Conservation (phyloP, 1,284 basidiomycete species). For the Polyporus tsugae region DNA sequence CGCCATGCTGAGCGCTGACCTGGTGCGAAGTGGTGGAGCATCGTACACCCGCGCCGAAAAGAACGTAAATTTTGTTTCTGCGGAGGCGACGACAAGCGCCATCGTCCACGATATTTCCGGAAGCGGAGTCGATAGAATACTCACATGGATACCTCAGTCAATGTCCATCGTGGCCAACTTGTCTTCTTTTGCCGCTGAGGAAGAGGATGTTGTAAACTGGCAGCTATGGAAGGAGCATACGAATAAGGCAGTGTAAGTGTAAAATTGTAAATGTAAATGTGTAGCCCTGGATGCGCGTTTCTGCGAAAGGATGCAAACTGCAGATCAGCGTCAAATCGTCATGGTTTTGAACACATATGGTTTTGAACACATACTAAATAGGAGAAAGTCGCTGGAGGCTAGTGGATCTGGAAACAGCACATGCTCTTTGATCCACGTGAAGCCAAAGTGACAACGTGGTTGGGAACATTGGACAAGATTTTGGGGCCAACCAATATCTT, state of each 20-base stretch:
- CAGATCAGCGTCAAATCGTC: not conserved
- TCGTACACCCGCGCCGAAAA: not conserved
- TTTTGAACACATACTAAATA: not conserved
- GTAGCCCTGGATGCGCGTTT: not conserved
- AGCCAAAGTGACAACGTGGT: not conserved
- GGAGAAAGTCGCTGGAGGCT: not conserved
- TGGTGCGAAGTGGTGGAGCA: not conserved
- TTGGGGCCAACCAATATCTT: not conserved
- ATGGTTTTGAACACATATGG: not conserved
- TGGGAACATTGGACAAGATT: not conserved
- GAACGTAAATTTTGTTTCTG: not conserved
- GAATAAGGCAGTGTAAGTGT: no score
- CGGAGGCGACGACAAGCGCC: not conserved
- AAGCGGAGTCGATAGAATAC: not conserved
- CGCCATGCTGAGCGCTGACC: no score
- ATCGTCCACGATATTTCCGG: not conserved
- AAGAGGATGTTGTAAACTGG: not conserved
- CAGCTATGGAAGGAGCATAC: not conserved
- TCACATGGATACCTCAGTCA: not conserved
- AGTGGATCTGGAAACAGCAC: not conserved
- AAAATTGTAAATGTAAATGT: no score
- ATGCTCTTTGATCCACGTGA: not conserved
- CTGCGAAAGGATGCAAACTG: not conserved
- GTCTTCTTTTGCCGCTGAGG: not conserved
- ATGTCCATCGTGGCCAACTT: not conserved